Conservation (phyloP, 1,284 basidiomycete species). For the Apiotrichum gamsii region DNA sequence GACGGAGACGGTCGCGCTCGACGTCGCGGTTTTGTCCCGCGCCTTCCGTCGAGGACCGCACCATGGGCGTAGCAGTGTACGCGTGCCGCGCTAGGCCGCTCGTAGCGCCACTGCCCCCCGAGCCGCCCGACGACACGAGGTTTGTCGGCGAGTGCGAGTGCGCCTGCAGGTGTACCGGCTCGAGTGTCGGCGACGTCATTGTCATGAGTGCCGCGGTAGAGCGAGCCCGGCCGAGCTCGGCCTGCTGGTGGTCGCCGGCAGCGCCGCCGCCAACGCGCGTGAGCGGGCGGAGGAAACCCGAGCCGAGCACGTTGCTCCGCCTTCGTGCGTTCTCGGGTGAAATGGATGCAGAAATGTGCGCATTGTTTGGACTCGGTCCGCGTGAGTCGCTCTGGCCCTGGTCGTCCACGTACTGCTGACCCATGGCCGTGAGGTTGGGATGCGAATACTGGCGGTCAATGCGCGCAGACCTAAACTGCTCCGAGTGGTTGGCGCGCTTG, state of each 20-base stretch:
- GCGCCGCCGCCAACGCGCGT: slow-evolving; percentile 25
- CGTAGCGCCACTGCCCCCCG: too few species aligned
- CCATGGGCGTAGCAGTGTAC: slow-evolving; percentile 32
- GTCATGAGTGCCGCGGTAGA: slow-evolving; percentile 21
- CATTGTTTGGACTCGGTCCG: too few species aligned
- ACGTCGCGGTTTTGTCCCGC: slow-evolving; percentile 15
- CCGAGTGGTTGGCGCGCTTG: slow-evolving; percentile 2
- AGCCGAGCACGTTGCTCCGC: slow-evolving; percentile 26
- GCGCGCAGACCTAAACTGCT: background rate
- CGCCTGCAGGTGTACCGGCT: background rate
- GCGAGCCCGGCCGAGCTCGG: slow-evolving; percentile 17
- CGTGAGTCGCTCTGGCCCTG: background rate
- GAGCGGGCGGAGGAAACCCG: slow-evolving; percentile 35
- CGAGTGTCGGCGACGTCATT: background rate
- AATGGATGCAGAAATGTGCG: background rate
- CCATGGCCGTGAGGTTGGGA: slow-evolving; percentile 15
- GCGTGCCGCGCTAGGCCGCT: background rate
- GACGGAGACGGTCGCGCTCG: slow-evolving; percentile 17
- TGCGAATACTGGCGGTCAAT: slow-evolving; percentile 25
- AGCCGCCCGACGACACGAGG: background rate
- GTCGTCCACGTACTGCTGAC: slow-evolving; percentile 6
- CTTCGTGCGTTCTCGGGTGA: slow-evolving; percentile 19
- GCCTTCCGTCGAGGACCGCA: slow-evolving; percentile 32
- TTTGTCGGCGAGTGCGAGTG: background rate
- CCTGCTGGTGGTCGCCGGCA: too few species aligned